phyloP scores from a whole-genome alignment of 179 eudicot genomes.

The Silene coronaria region DNA sequence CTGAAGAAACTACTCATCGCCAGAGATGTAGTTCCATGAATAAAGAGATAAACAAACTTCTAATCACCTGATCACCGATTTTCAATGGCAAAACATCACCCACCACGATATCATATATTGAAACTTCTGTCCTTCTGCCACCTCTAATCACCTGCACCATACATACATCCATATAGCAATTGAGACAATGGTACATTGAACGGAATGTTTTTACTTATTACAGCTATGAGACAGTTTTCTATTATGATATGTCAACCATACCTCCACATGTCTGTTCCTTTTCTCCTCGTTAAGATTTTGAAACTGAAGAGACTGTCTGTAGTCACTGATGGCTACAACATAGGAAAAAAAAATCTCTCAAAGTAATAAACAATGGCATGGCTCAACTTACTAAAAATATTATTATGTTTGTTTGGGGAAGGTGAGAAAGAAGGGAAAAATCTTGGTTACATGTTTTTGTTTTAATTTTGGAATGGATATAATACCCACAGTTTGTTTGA shows the following conservation, averaged over 20 bases:
- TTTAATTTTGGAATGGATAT: too few species aligned
- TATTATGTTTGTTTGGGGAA: not conserved
- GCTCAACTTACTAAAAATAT: not conserved
- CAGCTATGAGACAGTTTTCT: not conserved
- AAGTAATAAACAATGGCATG: not conserved
- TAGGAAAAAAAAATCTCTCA: not conserved
- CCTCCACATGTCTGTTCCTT: slow-evolving; percentile 90
- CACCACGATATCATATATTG: slow-evolving; percentile 89
- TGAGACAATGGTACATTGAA: not conserved
- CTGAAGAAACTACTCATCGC: not conserved
- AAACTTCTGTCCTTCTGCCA: slow-evolving; percentile 61
- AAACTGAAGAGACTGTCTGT: slow-evolving; percentile 82
- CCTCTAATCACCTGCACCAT: slow-evolving; percentile 62
- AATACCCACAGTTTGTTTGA: too few species aligned
- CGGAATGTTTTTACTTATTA: not conserved
- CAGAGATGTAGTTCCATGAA: not conserved
- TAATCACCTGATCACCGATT: slow-evolving; percentile 85
- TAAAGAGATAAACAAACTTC: slow-evolving; percentile 7
- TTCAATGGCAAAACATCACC: slow-evolving; percentile 86
- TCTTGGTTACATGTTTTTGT: too few species aligned
- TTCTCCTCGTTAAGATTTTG: slow-evolving; percentile 81
- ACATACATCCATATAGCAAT: not conserved
- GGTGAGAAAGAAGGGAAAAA: too few species aligned
- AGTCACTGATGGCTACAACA: slow-evolving; percentile 75
- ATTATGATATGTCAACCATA: slow-evolving; percentile 10